Evolutionary conservation across 2,329 filamentous ascomycete genomes (phyloP).

Genomic region (Raffaelea arxii): DNA sequence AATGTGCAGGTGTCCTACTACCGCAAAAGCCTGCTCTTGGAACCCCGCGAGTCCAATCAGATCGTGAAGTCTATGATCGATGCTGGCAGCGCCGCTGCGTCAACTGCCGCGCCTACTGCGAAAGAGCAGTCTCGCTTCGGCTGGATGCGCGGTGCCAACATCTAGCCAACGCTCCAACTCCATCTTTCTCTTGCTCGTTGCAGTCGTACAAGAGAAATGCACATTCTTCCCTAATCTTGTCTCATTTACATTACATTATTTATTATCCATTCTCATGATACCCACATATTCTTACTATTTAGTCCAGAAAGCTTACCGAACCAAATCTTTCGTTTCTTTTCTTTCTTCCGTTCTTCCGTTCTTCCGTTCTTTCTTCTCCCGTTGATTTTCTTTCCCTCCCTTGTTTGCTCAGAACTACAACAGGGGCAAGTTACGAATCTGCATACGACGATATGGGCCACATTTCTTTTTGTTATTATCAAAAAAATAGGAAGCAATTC

Average conservation of each 20-base stretch:
- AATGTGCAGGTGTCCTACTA: constrained; percentile 59
- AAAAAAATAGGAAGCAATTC: too few relatives aligned
- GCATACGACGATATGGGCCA: too few relatives aligned
- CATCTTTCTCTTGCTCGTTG: too few relatives aligned
- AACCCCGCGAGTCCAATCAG: constrained; percentile 57
- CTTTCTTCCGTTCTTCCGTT: background rate
- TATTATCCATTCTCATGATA: too few relatives aligned
- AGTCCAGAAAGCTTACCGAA: background rate
- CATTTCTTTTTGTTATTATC: too few relatives aligned
- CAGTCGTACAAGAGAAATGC: too few relatives aligned
- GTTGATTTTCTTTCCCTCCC: background rate
- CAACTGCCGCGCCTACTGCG: background rate
- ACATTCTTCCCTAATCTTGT: background rate
- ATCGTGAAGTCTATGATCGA: constrained; percentile 20
- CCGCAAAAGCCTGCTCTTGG: constrained; percentile 73
- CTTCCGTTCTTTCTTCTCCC: background rate
- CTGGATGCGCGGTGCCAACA: constrained; percentile 5
- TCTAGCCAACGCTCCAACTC: too few relatives aligned
- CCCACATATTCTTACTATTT: background rate
- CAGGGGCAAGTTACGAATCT: too few relatives aligned
- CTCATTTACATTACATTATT: too few relatives aligned
- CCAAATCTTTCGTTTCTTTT: background rate
- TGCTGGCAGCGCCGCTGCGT: constrained; percentile 7
- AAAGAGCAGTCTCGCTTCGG: constrained; percentile 2
- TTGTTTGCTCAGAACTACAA: too few relatives aligned